These are phyloP conservation scores for Penicillium sp. DNA, from an alignment of 2,329 filamentous ascomycete genomes.

Conservation along the genomic window DNA sequence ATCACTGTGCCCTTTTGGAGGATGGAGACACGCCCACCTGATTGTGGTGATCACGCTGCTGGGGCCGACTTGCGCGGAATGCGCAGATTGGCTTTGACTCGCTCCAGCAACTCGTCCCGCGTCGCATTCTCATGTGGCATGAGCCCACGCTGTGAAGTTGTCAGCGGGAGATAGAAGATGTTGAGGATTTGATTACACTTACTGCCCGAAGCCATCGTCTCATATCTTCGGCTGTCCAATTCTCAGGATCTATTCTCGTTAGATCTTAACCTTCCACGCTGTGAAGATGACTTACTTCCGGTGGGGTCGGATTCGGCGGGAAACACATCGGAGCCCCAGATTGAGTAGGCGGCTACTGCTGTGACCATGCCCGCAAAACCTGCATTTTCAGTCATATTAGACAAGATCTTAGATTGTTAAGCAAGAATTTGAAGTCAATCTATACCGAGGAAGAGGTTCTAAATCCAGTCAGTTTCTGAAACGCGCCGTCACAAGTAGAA, in stretches of 20 bases:
- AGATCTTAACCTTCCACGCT: not conserved
- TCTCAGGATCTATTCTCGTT: constrained; percentile 54
- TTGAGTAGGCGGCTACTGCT: constrained; percentile 76
- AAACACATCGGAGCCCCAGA: constrained; percentile 84
- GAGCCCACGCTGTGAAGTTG: constrained; percentile 56
- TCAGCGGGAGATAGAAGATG: not conserved
- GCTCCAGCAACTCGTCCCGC: constrained; percentile 63
- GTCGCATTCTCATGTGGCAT: constrained; percentile 59
- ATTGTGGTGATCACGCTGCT: constrained; percentile 10
- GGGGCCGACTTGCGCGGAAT: constrained; percentile 34
- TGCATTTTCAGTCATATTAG: constrained; percentile 37
- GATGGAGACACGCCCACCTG: not conserved
- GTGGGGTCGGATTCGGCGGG: constrained; percentile 72
- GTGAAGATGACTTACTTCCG: constrained; percentile 54
- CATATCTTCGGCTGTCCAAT: constrained; percentile 79
- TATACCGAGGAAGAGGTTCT: constrained; percentile 70
- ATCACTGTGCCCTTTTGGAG: not conserved
- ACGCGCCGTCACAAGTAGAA: not conserved
- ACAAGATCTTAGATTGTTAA: constrained; percentile 7
- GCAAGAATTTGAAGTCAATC: constrained; percentile 1
- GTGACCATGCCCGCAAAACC: constrained; percentile 80
- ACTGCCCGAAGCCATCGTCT: constrained; percentile 77
- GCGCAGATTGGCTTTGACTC: constrained; percentile 67
- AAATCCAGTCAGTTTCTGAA: constrained; percentile 17
- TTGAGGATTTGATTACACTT: constrained; percentile 38